Conservation (phyloP, 257 asterid genomes). For the Sherardia arvensis region DNA sequence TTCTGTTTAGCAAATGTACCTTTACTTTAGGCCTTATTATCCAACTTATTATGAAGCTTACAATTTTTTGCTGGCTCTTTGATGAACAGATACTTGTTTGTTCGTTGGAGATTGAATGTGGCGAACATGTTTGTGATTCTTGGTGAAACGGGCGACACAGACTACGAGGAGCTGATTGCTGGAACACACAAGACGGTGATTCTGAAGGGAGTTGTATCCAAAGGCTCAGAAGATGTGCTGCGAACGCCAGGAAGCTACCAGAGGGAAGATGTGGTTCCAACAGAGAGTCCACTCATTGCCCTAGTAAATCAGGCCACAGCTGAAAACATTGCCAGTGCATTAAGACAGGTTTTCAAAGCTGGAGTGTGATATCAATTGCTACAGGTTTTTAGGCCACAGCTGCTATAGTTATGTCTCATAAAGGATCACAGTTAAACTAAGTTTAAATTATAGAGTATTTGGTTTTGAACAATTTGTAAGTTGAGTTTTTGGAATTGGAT, state of each 20-base stretch:
- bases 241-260: slow-evolving; percentile 62
- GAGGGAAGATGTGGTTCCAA: slow-evolving; percentile 67
- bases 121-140: slow-evolving; percentile 72
- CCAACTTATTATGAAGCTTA: neutral
- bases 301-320: slow-evolving; percentile 32
- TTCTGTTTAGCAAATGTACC: neutral
- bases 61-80: no score
- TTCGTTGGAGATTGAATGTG: slow-evolving; percentile 73
- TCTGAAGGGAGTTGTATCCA: slow-evolving; percentile 44
- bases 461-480: no score
- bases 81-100: slow-evolving; percentile 58
- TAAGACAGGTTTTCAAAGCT: slow-evolving; percentile 44
- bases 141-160: slow-evolving; percentile 87
- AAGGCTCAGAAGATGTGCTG: slow-evolving; percentile 70
- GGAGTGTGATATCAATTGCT: slow-evolving; percentile 26
- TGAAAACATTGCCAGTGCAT: slow-evolving; percentile 39
- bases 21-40: neutral
- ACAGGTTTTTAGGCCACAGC: no score
- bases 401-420: no score
- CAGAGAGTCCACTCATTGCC: slow-evolving; percentile 47
- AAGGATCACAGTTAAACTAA: no score
- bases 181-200: slow-evolving; percentile 75
- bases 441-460: no score
- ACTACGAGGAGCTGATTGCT: slow-evolving; percentile 64
- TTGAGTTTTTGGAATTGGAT: no score